A percentile compares a stretch with the other conserved stretches of the same genome.
These are phyloP conservation scores for Aspergillus felis DNA, from an alignment of 2,329 filamentous ascomycete species.

Conservation along the genomic window DNA sequence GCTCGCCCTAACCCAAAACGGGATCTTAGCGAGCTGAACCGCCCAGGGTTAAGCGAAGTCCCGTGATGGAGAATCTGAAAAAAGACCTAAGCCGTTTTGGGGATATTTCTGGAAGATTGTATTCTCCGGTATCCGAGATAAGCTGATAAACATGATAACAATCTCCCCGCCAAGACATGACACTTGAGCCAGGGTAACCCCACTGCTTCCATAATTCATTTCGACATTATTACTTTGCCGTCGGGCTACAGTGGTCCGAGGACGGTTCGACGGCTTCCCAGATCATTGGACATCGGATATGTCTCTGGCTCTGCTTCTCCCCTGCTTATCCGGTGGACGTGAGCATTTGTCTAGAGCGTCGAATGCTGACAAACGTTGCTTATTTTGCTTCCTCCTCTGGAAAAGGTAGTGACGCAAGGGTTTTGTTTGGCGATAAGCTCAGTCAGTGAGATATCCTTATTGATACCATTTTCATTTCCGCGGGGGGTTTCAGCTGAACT, in stretches of 20 bases:
- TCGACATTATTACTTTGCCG: slow-evolving; percentile 14
- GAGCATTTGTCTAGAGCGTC: not conserved
- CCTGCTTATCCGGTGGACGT: slow-evolving; percentile 6
- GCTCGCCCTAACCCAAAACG: slow-evolving; percentile 33
- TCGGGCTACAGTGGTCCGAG: slow-evolving; percentile 32
- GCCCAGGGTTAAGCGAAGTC: slow-evolving; percentile 33
- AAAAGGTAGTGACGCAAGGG: not conserved
- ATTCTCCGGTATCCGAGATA: slow-evolving; percentile 13
- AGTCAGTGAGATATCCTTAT: not conserved
- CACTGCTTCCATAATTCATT: slow-evolving; percentile 11
- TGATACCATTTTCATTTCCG: not conserved
- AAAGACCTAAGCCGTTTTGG: slow-evolving; percentile 13
- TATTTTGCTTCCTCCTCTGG: not conserved
- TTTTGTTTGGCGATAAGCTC: not conserved
- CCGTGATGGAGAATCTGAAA: slow-evolving; percentile 22
- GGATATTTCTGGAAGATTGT: slow-evolving; percentile 2
- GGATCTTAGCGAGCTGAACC: slow-evolving; percentile 33
- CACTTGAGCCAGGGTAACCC: slow-evolving; percentile 8
- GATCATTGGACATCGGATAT: not conserved
- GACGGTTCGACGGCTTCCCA: slow-evolving; percentile 7
- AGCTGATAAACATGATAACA: not conserved
- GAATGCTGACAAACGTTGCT: not conserved
- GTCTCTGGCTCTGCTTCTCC: slow-evolving; percentile 1
- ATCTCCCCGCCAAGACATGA: not conserved
- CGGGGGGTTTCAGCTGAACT: not conserved